Percentiles rank a stretch among this genome's conserved stretches.
Conservation (phyloP, 805 yeast genomes). For the Candida coleopterorum region DNA sequence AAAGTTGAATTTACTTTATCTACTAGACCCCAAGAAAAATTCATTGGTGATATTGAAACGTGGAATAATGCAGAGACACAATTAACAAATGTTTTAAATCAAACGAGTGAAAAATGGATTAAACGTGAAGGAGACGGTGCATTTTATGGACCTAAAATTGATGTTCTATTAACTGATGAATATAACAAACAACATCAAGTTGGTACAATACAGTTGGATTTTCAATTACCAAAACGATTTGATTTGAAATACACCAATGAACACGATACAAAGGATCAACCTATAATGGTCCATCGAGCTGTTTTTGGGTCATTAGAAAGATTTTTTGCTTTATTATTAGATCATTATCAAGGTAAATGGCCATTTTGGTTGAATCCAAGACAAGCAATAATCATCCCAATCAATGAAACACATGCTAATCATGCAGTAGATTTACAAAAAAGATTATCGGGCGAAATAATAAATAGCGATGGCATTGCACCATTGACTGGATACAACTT, state of each 20-base stretch:
- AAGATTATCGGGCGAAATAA: slow-evolving; percentile 43
- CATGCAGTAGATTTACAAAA: slow-evolving; percentile 48
- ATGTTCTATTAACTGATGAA: slow-evolving; percentile 75
- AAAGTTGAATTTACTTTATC: slow-evolving; percentile 65
- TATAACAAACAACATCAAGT: slow-evolving; percentile 83
- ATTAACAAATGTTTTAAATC: slow-evolving; percentile 54
- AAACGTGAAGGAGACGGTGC: slow-evolving; percentile 94
- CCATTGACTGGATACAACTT: slow-evolving; percentile 58
- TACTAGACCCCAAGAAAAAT: slow-evolving; percentile 76
- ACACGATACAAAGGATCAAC: slow-evolving; percentile 50
- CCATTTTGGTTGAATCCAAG: slow-evolving; percentile 96
- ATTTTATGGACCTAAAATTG: slow-evolving; percentile 94
- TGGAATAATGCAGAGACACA: slow-evolving; percentile 83
- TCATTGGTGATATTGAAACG: slow-evolving; percentile 66
- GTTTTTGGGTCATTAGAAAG: slow-evolving; percentile 93
- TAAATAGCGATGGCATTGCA: slow-evolving; percentile 34
- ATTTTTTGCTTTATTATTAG: slow-evolving; percentile 84
- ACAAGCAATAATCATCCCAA: slow-evolving; percentile 82
- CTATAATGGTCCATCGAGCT: slow-evolving; percentile 96
- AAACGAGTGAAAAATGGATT: slow-evolving; percentile 53
- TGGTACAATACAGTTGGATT: slow-evolving; percentile 93
- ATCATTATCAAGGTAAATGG: slow-evolving; percentile 90
- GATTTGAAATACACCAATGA: slow-evolving; percentile 59
- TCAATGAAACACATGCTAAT: slow-evolving; percentile 55
- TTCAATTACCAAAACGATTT: slow-evolving; percentile 87